Evolutionary conservation across 164 flowering plant genomes (phyloP).

Genomic region (Tetrastigma voinierianum): DNA sequence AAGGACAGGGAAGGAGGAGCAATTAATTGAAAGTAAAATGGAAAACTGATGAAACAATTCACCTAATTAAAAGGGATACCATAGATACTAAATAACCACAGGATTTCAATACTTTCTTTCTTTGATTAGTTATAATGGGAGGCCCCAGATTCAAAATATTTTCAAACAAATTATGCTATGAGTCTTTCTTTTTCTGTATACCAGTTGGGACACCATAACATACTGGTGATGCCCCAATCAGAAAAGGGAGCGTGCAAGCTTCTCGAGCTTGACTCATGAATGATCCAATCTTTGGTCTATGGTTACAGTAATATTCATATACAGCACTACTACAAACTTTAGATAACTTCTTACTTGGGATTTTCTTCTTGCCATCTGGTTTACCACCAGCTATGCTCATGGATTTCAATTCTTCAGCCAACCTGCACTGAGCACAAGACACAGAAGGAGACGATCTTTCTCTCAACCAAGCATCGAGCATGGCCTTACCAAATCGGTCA

Average conservation of each 20-base stretch:
- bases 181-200: conserved; percentile 52
- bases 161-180: conserved; percentile 10
- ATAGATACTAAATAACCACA: too few relatives aligned
- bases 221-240: conserved; percentile 91
- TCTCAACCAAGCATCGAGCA: conserved; percentile 74
- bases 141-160: too few relatives aligned
- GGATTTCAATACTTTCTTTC: too few relatives aligned
- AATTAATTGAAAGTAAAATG: too few relatives aligned
- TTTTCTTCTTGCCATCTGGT: conserved; percentile 33
- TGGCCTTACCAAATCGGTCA: conserved; percentile 76
- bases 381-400: conserved; percentile 28
- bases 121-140: background rate
- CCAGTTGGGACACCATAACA: conserved; percentile 97
- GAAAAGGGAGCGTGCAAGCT: conserved; percentile 68
- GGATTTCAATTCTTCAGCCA: conserved; percentile 36
- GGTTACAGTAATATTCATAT: conserved; percentile 21
- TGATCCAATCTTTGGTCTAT: conserved; percentile 63
- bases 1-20: too few relatives aligned
- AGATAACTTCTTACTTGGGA: conserved; percentile 21
- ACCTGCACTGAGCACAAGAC: conserved; percentile 29
- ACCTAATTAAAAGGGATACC: too few relatives aligned
- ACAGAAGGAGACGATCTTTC: conserved; percentile 42
- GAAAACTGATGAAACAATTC: too few relatives aligned
- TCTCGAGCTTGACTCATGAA: conserved; percentile 80
- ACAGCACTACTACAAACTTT: conserved; percentile 13